A percentile compares a stretch with the other conserved stretches of the same genome.
phyloP scores from a whole-genome alignment of 495 filamentous ascomycete genomes.

The Penicillium chermesinum region DNA sequence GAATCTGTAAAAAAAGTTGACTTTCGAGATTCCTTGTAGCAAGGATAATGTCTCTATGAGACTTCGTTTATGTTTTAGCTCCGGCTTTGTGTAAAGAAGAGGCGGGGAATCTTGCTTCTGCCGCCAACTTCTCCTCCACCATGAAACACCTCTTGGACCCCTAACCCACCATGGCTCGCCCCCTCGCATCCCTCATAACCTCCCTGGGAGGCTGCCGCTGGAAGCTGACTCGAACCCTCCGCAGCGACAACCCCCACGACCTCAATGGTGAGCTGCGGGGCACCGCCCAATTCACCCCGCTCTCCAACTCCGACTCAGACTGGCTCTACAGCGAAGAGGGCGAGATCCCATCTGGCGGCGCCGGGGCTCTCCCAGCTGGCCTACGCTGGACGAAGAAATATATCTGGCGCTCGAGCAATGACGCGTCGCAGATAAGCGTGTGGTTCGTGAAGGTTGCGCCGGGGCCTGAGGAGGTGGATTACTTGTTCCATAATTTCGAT shows the following conservation, averaged over 20 bases:
- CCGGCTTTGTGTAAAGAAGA: too few relatives aligned
- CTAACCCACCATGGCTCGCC: not conserved
- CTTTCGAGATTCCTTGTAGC: too few relatives aligned
- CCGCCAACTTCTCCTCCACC: not conserved
- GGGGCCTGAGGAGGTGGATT: conserved; percentile 36
- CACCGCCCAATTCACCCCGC: conserved; percentile 34
- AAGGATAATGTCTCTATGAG: too few relatives aligned
- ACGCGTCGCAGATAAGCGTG: conserved; percentile 32
- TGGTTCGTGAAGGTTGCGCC: conserved; percentile 43
- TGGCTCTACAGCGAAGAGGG: conserved; percentile 45
- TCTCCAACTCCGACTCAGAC: conserved; percentile 17
- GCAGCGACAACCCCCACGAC: conserved; percentile 39
- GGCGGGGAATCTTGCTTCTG: not conserved
- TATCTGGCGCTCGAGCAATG: conserved; percentile 36
- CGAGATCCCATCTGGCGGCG: conserved; percentile 27
- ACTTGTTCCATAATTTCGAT: conserved; percentile 44
- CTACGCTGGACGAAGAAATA: conserved; percentile 41
- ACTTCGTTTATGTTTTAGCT: too few relatives aligned
- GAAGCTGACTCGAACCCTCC: conserved; percentile 38
- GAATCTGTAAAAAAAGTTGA: too few relatives aligned
- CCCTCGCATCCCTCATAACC: conserved; percentile 25
- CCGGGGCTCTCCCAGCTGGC: conserved; percentile 13
- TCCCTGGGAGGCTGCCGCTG: conserved; percentile 31
- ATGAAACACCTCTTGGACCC: too few relatives aligned
- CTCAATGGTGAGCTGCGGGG: conserved; percentile 38